Percentiles rank a stretch among this genome's conserved stretches.
Conservation (phyloP, 257 asterid genomes). For the Capsicum pubescens region DNA sequence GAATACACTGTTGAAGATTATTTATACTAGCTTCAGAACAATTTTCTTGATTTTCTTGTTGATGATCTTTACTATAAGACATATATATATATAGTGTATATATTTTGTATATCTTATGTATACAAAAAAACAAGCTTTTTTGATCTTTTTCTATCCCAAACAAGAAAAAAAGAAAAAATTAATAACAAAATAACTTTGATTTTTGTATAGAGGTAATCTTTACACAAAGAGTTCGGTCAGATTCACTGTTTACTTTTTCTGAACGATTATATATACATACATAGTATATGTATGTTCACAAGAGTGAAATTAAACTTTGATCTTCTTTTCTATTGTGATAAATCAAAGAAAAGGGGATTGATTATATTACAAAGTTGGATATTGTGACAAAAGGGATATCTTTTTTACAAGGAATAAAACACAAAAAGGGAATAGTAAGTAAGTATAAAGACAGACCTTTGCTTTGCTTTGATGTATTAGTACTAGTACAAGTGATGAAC, state of each 20-base stretch:
- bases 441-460: slow-evolving; percentile 39
- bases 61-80: slow-evolving; percentile 39
- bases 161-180: background rate
- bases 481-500: slow-evolving; percentile 10
- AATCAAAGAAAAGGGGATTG: slow-evolving; percentile 33
- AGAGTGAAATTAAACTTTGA: background rate
- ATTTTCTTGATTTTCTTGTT: slow-evolving; percentile 41
- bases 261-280: background rate
- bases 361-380: slow-evolving; percentile 40
- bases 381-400: slow-evolving; percentile 37
- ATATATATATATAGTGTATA: slow-evolving; percentile 28
- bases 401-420: slow-evolving; percentile 32
- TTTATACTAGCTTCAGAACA: slow-evolving; percentile 33
- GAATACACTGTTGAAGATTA: slow-evolving; percentile 50
- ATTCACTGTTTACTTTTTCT: background rate
- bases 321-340: background rate
- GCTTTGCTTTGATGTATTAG: slow-evolving; percentile 13
- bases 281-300: background rate
- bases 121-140: background rate
- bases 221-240: background rate
- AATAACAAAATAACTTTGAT: slow-evolving; percentile 25
- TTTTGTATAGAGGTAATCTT: background rate
- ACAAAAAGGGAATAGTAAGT: slow-evolving; percentile 33
- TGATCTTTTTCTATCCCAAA: background rate
- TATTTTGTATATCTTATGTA: background rate